Evolutionary conservation across 2,329 filamentous ascomycete genomes (phyloP).

Genomic region (Fusarium piperis): DNA sequence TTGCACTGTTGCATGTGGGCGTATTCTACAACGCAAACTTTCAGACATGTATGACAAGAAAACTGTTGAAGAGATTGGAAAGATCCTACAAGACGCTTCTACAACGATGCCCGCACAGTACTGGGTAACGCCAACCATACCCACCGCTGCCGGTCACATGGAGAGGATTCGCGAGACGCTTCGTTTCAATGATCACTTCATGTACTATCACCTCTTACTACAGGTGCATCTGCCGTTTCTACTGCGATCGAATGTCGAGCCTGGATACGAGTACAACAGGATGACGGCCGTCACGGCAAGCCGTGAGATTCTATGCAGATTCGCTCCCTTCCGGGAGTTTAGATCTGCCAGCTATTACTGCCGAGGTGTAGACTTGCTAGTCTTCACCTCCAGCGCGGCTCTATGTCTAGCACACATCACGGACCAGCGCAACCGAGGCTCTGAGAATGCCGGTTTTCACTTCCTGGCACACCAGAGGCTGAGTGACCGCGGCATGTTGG

Average conservation of each 20-base stretch:
- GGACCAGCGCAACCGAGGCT: conserved; percentile 31
- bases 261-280: conserved; percentile 57
- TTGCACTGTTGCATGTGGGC: conserved; percentile 52
- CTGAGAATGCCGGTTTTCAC: conserved; percentile 26
- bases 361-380: conserved; percentile 60
- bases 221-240: conserved; percentile 65
- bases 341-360: conserved; percentile 52
- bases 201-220: conserved; percentile 61
- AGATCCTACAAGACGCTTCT: conserved; percentile 56
- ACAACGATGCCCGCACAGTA: conserved; percentile 54
- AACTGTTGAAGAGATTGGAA: conserved; percentile 54
- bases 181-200: conserved; percentile 57
- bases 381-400: conserved; percentile 59
- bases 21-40: conserved; percentile 59
- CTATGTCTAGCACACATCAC: conserved; percentile 60
- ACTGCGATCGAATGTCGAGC: conserved; percentile 49
- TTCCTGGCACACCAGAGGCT: conserved; percentile 54
- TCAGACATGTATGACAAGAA: conserved; percentile 31
- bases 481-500: conserved; percentile 53
- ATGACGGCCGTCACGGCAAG: conserved; percentile 56
- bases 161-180: conserved; percentile 42
- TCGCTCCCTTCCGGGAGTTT: conserved; percentile 54
- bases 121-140: conserved; percentile 54
- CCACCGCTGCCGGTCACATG: conserved; percentile 18
- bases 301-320: conserved; percentile 60